Evolutionary conservation across 495 filamentous ascomycete genomes (phyloP).

Genomic region (Rhizodiscina lignyota): DNA sequence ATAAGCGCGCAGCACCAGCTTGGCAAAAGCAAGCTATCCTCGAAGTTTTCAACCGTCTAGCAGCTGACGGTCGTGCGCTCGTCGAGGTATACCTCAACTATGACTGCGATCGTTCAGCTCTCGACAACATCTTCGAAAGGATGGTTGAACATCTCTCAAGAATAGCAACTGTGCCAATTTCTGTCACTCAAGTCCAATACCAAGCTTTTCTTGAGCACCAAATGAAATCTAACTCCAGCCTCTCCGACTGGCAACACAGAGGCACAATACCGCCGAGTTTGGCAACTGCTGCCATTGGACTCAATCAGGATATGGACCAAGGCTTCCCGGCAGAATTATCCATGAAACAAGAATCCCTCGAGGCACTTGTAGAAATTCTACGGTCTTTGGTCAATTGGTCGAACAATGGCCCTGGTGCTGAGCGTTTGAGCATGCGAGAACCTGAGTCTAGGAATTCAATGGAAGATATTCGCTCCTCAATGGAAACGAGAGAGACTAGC

Average conservation of each 20-base stretch:
- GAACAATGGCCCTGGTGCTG: slow-evolving; percentile 43
- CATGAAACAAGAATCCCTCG: slow-evolving; percentile 73
- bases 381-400: slow-evolving; percentile 89
- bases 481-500: slow-evolving; percentile 45
- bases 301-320: slow-evolving; percentile 38
- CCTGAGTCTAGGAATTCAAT: slow-evolving; percentile 44
- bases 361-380: slow-evolving; percentile 73
- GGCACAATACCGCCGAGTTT: slow-evolving; percentile 76
- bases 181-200: slow-evolving; percentile 60
- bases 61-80: slow-evolving; percentile 68
- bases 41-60: slow-evolving; percentile 65
- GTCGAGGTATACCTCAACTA: slow-evolving; percentile 98
- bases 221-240: background rate
- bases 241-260: slow-evolving; percentile 63
- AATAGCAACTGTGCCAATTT: slow-evolving; percentile 56
- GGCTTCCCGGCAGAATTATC: slow-evolving; percentile 71
- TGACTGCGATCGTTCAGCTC: slow-evolving; percentile 79
- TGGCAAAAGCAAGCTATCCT: slow-evolving; percentile 90
- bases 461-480: slow-evolving; percentile 65
- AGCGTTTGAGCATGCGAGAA: slow-evolving; percentile 27
- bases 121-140: slow-evolving; percentile 94
- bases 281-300: slow-evolving; percentile 55
- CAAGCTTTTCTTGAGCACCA: slow-evolving; percentile 69
- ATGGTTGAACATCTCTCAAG: slow-evolving; percentile 85
- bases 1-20: slow-evolving; percentile 66